phyloP scores from a whole-genome alignment of 495 filamentous ascomycete genomes.

The Podospora didyma region DNA sequence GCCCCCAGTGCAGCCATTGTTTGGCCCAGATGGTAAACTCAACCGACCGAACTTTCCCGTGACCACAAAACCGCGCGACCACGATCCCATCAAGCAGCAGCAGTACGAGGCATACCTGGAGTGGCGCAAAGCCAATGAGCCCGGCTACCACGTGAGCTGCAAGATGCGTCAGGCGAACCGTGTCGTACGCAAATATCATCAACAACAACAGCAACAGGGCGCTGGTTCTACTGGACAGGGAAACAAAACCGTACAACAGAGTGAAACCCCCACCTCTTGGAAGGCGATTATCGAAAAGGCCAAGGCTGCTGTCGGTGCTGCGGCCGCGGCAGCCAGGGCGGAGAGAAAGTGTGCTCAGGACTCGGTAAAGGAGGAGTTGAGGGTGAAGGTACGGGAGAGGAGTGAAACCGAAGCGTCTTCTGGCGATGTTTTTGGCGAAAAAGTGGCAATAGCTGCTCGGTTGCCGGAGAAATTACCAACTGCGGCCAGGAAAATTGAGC shows the following conservation, averaged over 20 bases:
- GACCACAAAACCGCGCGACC: slow-evolving; percentile 29
- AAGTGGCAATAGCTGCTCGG: too few species aligned
- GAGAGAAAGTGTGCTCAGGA: slow-evolving; percentile 10
- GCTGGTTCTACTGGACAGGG: background rate
- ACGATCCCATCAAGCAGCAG: slow-evolving; percentile 35
- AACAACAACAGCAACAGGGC: slow-evolving; percentile 7
- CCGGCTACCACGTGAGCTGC: slow-evolving; percentile 35
- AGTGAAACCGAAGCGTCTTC: background rate
- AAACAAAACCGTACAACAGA: background rate
- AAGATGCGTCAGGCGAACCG: slow-evolving; percentile 40
- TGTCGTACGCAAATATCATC: slow-evolving; percentile 27
- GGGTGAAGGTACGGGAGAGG: slow-evolving; percentile 11
- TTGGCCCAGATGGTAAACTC: slow-evolving; percentile 11
- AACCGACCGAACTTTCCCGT: slow-evolving; percentile 27
- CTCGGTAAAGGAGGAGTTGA: slow-evolving; percentile 11
- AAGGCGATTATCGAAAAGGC: slow-evolving; percentile 28
- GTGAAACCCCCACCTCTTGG: slow-evolving; percentile 5
- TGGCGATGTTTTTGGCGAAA: too few species aligned
- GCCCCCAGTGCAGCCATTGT: background rate
- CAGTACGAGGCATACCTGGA: slow-evolving; percentile 42
- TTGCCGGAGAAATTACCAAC: too few species aligned
- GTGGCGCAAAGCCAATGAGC: slow-evolving; percentile 35
- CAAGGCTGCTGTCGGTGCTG: slow-evolving; percentile 21
- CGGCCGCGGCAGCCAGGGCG: slow-evolving; percentile 6
- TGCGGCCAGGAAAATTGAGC: too few species aligned